phyloP scores from a whole-genome alignment of 2,329 filamentous ascomycete species.

The Colletotrichum theobromicola region DNA sequence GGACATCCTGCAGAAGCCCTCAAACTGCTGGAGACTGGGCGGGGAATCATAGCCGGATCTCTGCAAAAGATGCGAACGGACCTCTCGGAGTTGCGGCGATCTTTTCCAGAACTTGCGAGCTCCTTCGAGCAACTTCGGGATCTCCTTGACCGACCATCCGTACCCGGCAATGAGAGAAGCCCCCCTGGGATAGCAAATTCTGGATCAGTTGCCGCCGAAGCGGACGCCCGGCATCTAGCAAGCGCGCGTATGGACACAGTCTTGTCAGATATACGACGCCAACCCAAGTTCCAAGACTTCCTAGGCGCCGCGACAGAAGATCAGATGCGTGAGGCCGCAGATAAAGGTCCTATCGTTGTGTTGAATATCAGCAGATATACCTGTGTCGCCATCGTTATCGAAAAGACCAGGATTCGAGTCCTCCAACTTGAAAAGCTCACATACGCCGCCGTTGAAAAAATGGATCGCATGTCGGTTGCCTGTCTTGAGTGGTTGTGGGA shows the following conservation, averaged over 20 bases:
- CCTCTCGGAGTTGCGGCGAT: not conserved
- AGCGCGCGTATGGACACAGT: not conserved
- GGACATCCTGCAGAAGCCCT: slow-evolving; percentile 14
- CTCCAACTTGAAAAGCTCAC: slow-evolving; percentile 25
- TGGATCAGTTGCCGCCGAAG: not conserved
- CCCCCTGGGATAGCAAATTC: not conserved
- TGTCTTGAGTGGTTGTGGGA: too few relatives aligned
- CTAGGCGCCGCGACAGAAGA: slow-evolving; percentile 22
- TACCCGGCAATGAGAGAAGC: not conserved
- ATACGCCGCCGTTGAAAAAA: too few relatives aligned
- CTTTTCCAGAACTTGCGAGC: not conserved
- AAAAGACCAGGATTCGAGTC: slow-evolving; percentile 12
- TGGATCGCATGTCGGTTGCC: too few relatives aligned
- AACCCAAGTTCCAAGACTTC: slow-evolving; percentile 30
- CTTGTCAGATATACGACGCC: slow-evolving; percentile 20
- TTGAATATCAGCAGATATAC: slow-evolving; percentile 32
- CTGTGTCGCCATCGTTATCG: slow-evolving; percentile 35
- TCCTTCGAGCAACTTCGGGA: not conserved
- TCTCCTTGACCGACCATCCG: not conserved
- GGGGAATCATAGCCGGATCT: slow-evolving; percentile 28
- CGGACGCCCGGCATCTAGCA: not conserved
- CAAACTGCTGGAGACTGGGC: slow-evolving; percentile 29
- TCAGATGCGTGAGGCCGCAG: slow-evolving; percentile 26
- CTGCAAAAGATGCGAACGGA: slow-evolving; percentile 27
- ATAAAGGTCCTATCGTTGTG: slow-evolving; percentile 30